Percentiles rank a stretch among this genome's conserved stretches.
phyloP scores from a whole-genome alignment of 352 stramenopile genomes.

The Pythium rishiriense region DNA sequence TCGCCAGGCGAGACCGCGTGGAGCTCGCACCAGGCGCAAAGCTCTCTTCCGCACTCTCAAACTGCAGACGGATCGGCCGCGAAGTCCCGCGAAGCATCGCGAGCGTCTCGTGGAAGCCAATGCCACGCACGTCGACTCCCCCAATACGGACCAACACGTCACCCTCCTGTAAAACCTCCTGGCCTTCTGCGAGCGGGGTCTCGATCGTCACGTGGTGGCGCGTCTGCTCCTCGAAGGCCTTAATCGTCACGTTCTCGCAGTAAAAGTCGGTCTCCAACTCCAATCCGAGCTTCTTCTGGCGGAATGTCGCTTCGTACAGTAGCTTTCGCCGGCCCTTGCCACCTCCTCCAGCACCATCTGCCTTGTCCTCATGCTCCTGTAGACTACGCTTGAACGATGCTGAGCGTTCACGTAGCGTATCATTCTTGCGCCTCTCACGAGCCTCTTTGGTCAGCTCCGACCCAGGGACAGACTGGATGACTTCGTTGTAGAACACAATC shows the following conservation, averaged over 20 bases:
- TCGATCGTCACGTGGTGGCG: constrained; percentile 58
- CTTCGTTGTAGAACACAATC: constrained; percentile 89
- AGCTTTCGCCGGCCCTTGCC: constrained; percentile 48
- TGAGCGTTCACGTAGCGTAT: constrained; percentile 64
- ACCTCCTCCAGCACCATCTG: constrained; percentile 26
- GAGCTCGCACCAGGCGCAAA: constrained; percentile 31
- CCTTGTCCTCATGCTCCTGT: constrained; percentile 63
- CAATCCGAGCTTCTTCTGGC: constrained; percentile 80
- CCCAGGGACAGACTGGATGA: constrained; percentile 73
- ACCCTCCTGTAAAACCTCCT: constrained; percentile 75
- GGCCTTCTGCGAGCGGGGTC: constrained; percentile 50
- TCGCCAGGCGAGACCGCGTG: constrained; percentile 27
- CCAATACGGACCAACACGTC: constrained; percentile 74
- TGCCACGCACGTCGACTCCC: constrained; percentile 78
- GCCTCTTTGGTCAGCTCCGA: constrained; percentile 79
- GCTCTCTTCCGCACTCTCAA: constrained; percentile 78
- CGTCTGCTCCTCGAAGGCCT: constrained; percentile 57
- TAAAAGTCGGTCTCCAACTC: constrained; percentile 91
- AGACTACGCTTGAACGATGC: constrained; percentile 67
- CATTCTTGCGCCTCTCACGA: constrained; percentile 59
- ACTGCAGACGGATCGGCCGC: constrained; percentile 74
- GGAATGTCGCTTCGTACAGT: constrained; percentile 81
- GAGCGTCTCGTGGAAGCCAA: constrained; percentile 86
- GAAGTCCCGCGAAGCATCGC: constrained; percentile 72
- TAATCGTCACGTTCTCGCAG: constrained; percentile 86